Percentiles rank a stretch among this genome's conserved stretches.
phyloP scores from a whole-genome alignment of 2,329 filamentous ascomycete species.

The Xylaria hypoxylon region DNA sequence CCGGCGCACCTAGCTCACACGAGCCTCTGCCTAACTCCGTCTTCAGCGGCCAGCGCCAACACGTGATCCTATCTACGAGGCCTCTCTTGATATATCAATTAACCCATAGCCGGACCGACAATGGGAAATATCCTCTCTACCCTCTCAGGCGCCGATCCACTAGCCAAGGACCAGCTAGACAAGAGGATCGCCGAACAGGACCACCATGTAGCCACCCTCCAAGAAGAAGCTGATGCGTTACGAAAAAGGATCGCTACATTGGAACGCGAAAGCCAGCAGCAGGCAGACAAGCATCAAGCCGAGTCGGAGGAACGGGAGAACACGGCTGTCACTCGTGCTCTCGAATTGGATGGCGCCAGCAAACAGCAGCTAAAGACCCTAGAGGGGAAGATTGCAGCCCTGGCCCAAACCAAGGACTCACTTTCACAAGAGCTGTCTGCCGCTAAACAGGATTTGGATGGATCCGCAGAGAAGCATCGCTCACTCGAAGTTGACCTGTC shows the following conservation, averaged over 20 bases:
- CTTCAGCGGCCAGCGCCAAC: conserved; percentile 3
- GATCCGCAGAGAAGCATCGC: conserved; percentile 52
- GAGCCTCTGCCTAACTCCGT: neutral
- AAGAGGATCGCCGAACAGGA: conserved; percentile 56
- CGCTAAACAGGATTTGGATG: conserved; percentile 52
- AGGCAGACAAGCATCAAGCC: conserved; percentile 52
- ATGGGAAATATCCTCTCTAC: conserved; percentile 58
- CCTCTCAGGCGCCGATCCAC: conserved; percentile 53
- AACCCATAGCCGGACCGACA: conserved; percentile 23
- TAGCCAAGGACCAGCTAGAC: conserved; percentile 50
- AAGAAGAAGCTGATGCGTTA: conserved; percentile 54
- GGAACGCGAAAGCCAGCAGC: conserved; percentile 51
- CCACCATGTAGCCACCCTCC: conserved; percentile 52
- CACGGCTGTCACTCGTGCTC: conserved; percentile 47
- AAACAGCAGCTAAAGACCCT: conserved; percentile 42
- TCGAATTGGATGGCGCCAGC: conserved; percentile 44
- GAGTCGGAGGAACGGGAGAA: conserved; percentile 50
- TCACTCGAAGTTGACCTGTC: conserved; percentile 52
- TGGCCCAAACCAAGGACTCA: conserved; percentile 43
- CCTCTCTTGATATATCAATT: conserved; percentile 11
- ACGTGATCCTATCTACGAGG: neutral
- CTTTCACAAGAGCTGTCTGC: conserved; percentile 50
- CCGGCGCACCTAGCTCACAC: conserved; percentile 4
- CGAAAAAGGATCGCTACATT: conserved; percentile 54
- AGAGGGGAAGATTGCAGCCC: conserved; percentile 43